Base-by-base conservation (phyloP, 768 basidiomycete genomes). In the Boletus coccyginus region DNA sequence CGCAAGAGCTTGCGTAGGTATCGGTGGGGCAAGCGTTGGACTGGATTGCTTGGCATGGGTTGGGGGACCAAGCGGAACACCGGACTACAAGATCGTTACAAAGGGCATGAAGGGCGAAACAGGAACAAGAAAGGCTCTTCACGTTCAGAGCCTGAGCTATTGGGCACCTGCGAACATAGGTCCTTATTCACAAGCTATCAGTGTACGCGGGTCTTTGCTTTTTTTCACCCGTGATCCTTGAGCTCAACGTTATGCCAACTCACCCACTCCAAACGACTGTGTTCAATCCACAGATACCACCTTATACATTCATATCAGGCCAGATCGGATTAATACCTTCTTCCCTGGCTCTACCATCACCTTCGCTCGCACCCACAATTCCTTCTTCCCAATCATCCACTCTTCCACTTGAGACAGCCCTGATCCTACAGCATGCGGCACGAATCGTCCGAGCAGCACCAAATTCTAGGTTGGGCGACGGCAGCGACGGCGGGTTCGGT, bases 141-240 rank as follows among this genome's bases (percentile, higher is more conserved):
- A 99, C 67, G 97, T 99, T 3, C 97, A 98, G 72, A 82, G 94
- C 10, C 66, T 98, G 59, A 98, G 96, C 71, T 98, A 98, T 67
- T 99, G 97, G 97, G 97, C 95, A 29, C 94, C 97, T 13, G 97
- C 97, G 11, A 99, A 98, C 69, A 98, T 99, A 52, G 97, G 97
- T 0, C 97, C 97, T 5, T 99, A 99, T 71, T 97, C 94, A 5
- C 97, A 99, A 73, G 90, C 93, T 2, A 83, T 98, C 60, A 77
- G 79, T 50, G 96, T 95, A 51, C 63, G 85, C 74, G 51, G 42
- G 48, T 60, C 42, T 24, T 44, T 29, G 1, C 42, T 21, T 38
- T 21, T 21, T 21, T 21, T 52, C 19, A 13, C 50, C 7, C 8
- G 27, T 33, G 42, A 33, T 44, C 32, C 17, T 33, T 41, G 27